Evolutionary conservation across 1,284 basidiomycete genomes (phyloP), one percentile per base, ranked within the genome.

Genomic region (Anthracocystis setariae): DNA sequence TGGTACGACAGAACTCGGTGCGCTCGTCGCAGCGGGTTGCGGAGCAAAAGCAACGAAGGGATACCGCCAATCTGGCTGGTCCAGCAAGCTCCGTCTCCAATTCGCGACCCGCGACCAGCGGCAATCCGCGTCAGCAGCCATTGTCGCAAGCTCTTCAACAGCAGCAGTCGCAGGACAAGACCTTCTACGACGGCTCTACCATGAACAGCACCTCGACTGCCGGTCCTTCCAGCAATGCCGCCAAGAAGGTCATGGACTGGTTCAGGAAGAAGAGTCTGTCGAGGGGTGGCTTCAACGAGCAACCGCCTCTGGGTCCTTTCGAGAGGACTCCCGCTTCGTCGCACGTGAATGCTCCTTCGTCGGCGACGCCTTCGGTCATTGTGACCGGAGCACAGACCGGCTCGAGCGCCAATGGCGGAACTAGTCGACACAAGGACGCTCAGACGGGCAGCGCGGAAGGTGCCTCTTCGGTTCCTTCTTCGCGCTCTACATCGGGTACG

Each of bases 171-270:
- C 44, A 55, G 20, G 61, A 70, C n/a, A 56, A 56, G 49, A 44
- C 47, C 9, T 64, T 69, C 42, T 64, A 74, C 53, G 74, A 76
- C 18, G 66, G 58, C 8, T 53, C 55, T 8, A 63, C 62, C 24
- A 75, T 72, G 20, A 74, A 74, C 15, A 73, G 69, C 63, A 51
- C 51, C 20, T 78, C 77, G 21, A 79, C 76, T 3, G 64, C 74
- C 12, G 77, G 77, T 1, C 73, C 84, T 0, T 86, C 86, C 18
- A 85, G 85, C 32, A 85, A 84, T 48, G 86, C 87, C 25, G 87
- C 87, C 24, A 88, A 88, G 81, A 85, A 86, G 52, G 87, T 88
- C 60, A 88, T 88, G 87, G 87, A 88, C 73, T 88, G 87, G 87
- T 88, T 88, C 85, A 79, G 87, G 32, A 85, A 86, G 64, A 87